Percentiles rank a stretch among this genome's conserved stretches.
Evolutionary conservation across 805 yeast genomes (phyloP).

Genomic region (Metschnikowia lachancei): DNA sequence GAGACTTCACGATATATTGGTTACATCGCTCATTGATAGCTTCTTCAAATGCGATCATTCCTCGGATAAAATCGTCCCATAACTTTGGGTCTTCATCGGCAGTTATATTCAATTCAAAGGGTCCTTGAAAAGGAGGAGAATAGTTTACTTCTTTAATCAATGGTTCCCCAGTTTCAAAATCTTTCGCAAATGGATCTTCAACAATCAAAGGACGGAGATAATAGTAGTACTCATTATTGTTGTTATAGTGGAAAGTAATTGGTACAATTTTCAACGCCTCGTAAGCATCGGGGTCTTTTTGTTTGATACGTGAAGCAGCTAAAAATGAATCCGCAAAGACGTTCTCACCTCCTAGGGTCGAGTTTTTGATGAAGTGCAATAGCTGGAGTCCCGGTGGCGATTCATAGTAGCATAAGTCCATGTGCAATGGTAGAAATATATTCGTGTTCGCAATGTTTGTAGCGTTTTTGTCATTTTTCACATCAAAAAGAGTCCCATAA

Average conservation of each 20-base stretch:
- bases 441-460: conserved; percentile 70
- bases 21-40: conserved; percentile 51
- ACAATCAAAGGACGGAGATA: conserved; percentile 62
- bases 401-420: conserved; percentile 74
- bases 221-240: conserved; percentile 59
- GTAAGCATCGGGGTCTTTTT: conserved; percentile 60
- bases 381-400: conserved; percentile 79
- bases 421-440: conserved; percentile 65
- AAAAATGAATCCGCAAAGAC: conserved; percentile 67
- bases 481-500: conserved; percentile 71
- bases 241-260: conserved; percentile 64
- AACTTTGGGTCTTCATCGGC: conserved; percentile 29
- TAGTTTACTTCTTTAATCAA: conserved; percentile 60
- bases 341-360: conserved; percentile 64
- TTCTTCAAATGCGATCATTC: conserved; percentile 58
- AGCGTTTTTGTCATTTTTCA: conserved; percentile 48
- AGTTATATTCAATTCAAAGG: conserved; percentile 59
- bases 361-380: conserved; percentile 56
- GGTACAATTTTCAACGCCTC: conserved; percentile 61
- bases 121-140: conserved; percentile 84
- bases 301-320: conserved; percentile 57
- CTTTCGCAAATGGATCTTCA: conserved; percentile 34
- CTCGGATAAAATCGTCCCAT: conserved; percentile 57
- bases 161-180: conserved; percentile 31
- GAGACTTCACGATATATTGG: conserved; percentile 52